Base-by-base conservation (phyloP, 2,329 filamentous ascomycete genomes). In the Aaosphaeria pasadenensis region DNA sequence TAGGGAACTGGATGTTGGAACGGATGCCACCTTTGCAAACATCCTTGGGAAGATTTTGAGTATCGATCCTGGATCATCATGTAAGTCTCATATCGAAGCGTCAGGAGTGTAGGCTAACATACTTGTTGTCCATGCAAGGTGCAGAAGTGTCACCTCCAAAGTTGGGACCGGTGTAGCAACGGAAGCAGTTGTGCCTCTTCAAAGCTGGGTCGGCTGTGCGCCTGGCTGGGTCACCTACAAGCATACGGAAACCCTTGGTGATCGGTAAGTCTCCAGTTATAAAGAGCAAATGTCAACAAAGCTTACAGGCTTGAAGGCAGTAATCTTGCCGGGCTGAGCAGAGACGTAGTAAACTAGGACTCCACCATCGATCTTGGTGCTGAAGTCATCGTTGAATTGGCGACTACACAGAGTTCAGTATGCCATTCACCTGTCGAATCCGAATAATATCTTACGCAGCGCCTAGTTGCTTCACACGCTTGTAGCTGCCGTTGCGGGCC, bases 131-230 rank as follows among this genome's bases (percentile, higher is more conserved):
- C 13, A 52, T 46, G 45, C 63, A 65, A 17, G 63, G 63, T 3
- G 70, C 58, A 17, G 60, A 67, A 45, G 69, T 73, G 38, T 74
- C 61, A 29, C 74, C 74, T n/a, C 71, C 56, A 36, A 72, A 74
- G 66, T 75, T 74, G 35, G 72, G 72, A 6, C 73, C 72, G 1
- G 55, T 57, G 50, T 72, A 73, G 66, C 74, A 75, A 60, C 72
- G 74, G 33, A 70, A 71, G 67, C 73, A 74, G 42, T 71, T 70
- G 56, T 73, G 54, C 33, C 17, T 49, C 46, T 56, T 59, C 45
- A 54, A 50, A 28, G 52, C 51, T 11, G 50, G 28, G 30, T 55
- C 49, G 5, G 38, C 31, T 5, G 43, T 53, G 32, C 56, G 58
- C 31, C 47, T 51, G 41, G 43, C 55, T 9, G 67, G 64, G 46